Conservation (phyloP, 345 rosid genomes). For the Eucalyptus regnans region DNA sequence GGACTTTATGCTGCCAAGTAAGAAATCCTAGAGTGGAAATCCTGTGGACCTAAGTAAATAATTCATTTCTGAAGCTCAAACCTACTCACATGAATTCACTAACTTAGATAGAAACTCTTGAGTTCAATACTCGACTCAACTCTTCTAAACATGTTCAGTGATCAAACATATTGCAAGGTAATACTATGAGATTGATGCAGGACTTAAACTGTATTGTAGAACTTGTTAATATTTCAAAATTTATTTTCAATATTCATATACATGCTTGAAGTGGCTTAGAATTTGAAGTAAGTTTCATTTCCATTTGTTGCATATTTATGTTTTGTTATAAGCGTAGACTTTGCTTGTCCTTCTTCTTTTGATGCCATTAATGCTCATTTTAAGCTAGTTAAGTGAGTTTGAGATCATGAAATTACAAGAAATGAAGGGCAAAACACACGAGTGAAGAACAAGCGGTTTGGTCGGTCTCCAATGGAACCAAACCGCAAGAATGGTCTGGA, state of each 20-base stretch:
- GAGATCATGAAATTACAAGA: neutral
- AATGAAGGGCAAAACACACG: neutral
- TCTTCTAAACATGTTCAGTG: neutral
- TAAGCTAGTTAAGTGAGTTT: neutral
- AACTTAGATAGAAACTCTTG: neutral
- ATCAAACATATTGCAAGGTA: neutral
- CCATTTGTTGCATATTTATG: neutral
- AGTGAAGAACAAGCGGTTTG: neutral
- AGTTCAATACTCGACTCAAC: neutral
- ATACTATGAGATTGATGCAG: neutral
- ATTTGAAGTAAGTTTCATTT: neutral
- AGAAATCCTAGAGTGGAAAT: neutral
- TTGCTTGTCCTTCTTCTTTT: neutral
- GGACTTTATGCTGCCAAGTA: neutral
- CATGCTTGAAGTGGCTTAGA: neutral
- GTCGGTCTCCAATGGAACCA: neutral
- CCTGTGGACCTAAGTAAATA: neutral
- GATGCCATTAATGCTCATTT: neutral
- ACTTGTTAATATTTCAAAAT: neutral
- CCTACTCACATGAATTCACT: neutral
- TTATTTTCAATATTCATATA: neutral
- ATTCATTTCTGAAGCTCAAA: neutral
- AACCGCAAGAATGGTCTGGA: neutral
- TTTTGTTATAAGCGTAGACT: neutral
- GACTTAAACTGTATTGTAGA: accelerated